Evolutionary conservation across 805 yeast genomes (phyloP).

Genomic region (Yamadazyma olivae): DNA sequence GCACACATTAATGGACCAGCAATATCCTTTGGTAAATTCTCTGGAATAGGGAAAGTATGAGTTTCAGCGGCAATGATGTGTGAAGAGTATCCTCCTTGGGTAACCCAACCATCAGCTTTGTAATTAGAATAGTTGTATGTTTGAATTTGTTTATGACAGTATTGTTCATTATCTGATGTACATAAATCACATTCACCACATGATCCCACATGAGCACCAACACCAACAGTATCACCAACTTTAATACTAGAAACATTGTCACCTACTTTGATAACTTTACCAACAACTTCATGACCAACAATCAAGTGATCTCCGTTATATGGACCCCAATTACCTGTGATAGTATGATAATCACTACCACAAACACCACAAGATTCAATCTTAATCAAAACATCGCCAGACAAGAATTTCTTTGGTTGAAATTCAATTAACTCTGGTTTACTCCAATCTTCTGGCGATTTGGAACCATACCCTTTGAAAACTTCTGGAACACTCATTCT

Average conservation of each 20-base stretch:
- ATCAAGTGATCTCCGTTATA: conserved; percentile 33
- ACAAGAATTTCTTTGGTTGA: conserved; percentile 7
- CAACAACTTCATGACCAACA: conserved; percentile 67
- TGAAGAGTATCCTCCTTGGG: conserved; percentile 51
- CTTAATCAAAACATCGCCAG: conserved; percentile 7
- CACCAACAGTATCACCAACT: conserved; percentile 76
- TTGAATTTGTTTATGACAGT: conserved; percentile 46
- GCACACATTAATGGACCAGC: conserved; percentile 59
- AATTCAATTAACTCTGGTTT: conserved; percentile 5
- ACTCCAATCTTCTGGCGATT: conserved; percentile 6
- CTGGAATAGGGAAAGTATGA: conserved; percentile 50
- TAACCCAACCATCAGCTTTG: conserved; percentile 23
- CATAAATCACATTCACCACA: conserved; percentile 65
- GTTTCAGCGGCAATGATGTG: conserved; percentile 42
- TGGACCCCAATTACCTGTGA: conserved; percentile 50
- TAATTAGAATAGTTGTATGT: conserved; percentile 52
- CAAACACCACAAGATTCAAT: conserved; percentile 53
- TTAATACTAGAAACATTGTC: conserved; percentile 46
- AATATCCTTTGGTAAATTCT: conserved; percentile 31
- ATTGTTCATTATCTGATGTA: conserved; percentile 34
- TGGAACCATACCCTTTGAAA: conserved; percentile 7
- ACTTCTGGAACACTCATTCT: conserved; percentile 7
- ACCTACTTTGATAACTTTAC: conserved; percentile 61
- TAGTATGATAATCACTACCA: conserved; percentile 56
- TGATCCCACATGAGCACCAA: conserved; percentile 66